A percentile compares a stretch with the other conserved stretches of the same genome.
Evolutionary conservation across 164 flowering plant genomes (phyloP).

Genomic region (Euptelea pleiosperma): DNA sequence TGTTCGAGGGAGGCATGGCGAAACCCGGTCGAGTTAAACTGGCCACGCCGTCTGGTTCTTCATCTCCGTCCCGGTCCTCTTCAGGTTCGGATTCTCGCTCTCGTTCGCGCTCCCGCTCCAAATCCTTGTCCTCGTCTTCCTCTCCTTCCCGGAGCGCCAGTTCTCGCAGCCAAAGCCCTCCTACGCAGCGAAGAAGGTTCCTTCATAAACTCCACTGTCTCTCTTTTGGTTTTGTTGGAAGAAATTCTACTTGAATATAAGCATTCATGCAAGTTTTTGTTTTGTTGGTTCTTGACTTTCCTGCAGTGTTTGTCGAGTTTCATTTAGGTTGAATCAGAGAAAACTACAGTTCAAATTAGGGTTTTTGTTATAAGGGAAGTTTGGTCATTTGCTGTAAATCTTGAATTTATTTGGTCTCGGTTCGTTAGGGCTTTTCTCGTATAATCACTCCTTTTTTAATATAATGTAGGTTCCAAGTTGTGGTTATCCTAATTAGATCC

Average conservation of each 20-base stretch:
- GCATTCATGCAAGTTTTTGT: neutral
- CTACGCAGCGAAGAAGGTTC: conserved; percentile 51
- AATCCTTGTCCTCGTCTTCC: conserved; percentile 53
- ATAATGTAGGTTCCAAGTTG: neutral
- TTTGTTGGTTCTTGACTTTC: too few relatives aligned
- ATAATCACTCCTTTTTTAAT: neutral
- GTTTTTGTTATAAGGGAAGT: neutral
- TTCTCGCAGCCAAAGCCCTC: conserved; percentile 66
- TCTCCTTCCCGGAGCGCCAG: conserved; percentile 59
- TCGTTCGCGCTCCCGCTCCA: conserved; percentile 50
- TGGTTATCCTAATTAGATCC: too few relatives aligned
- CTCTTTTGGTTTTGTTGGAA: neutral
- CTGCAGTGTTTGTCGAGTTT: neutral
- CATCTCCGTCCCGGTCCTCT: conserved; percentile 37
- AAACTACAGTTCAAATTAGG: neutral
- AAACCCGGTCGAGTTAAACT: conserved; percentile 42
- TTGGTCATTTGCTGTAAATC: too few relatives aligned
- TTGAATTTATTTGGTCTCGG: too few relatives aligned
- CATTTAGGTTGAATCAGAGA: too few relatives aligned
- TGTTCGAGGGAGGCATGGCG: conserved; percentile 26
- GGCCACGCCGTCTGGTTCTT: conserved; percentile 25
- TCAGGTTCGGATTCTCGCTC: conserved; percentile 58
- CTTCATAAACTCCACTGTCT: neutral
- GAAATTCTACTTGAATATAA: neutral
- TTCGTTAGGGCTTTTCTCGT: too few relatives aligned